These are phyloP conservation scores for Gonium pectorale DNA, from an alignment of 139 green algal species.

Conservation along the genomic window DNA sequence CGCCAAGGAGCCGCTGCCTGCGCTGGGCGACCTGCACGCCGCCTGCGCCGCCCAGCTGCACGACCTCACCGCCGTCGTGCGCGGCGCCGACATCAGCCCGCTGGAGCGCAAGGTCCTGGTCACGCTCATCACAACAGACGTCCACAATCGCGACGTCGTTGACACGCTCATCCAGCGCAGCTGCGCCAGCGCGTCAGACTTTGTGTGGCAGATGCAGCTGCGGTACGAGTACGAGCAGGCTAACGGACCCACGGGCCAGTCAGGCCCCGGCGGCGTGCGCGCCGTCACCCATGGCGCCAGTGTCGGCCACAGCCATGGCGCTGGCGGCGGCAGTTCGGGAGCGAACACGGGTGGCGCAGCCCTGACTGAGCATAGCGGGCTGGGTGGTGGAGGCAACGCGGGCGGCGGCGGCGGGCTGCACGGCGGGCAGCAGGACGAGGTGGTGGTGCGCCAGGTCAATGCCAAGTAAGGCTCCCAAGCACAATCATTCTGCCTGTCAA, in stretches of 20 bases:
- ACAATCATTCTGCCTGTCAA: background rate
- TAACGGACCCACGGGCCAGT: background rate
- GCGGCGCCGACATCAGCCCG: slow-evolving; percentile 52
- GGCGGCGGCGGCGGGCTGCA: background rate
- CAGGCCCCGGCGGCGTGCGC: background rate
- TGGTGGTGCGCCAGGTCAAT: slow-evolving; percentile 30
- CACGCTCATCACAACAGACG: slow-evolving; percentile 86
- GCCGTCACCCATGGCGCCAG: no score
- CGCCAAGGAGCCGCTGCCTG: background rate
- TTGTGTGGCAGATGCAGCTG: slow-evolving; percentile 87
- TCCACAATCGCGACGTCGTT: slow-evolving; percentile 82
- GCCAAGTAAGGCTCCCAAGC: background rate
- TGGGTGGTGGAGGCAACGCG: background rate
- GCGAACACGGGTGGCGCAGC: no score
- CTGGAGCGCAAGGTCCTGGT: slow-evolving; percentile 72
- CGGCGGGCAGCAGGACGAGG: background rate
- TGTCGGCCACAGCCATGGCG: background rate
- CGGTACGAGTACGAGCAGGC: slow-evolving; percentile 42
- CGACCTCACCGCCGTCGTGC: slow-evolving; percentile 66
- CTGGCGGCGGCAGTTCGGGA: background rate
- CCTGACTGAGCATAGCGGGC: background rate
- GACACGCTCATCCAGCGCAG: slow-evolving; percentile 62
- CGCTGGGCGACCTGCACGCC: slow-evolving; percentile 42
- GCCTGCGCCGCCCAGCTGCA: slow-evolving; percentile 61
- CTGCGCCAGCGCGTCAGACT: slow-evolving; percentile 56